Base-by-base conservation (phyloP, 768 basidiomycete genomes). In the Panaeolus cyanescens region DNA sequence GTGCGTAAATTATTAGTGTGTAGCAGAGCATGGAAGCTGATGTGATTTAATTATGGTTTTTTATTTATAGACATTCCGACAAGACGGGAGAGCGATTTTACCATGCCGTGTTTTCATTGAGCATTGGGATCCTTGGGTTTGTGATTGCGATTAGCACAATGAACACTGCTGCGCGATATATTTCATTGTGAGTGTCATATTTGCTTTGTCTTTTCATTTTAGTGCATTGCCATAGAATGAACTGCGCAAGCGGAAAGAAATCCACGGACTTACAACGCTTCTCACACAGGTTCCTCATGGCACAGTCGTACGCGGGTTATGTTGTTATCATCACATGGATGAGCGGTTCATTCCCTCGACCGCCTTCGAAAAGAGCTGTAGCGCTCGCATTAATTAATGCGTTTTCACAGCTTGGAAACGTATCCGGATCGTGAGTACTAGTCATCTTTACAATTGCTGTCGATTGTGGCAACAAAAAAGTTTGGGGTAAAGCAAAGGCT, bases 341-440 rank as follows among this genome's bases (percentile, higher is more conserved):
- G 12, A 82, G 80, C 59, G 77, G 79, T 22, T 78, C 81, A 12
- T 76, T 84, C n/a, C 71, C 79, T 7, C 71, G 85, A 17, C 88
- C 94, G 22, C 82, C 92, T 4, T 85, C 89, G 19, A 96, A 95
- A 74, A 87, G 94, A 5, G 91, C 94, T 2, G 89, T 95, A 19
- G 89, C 89, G 12, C 80, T 96, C 54, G 94, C 93, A 2, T 74
- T 92, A 62, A 85, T 95, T 67, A 94, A 95, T 72, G 85, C 88
- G 36, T 85, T 93, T 68, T 89, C 89, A 7, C 88, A 92, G 68
- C 80, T 93, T 2, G 95, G 95, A 1, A 96, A 96, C 75, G 81
- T 96, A 42, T 77, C 86, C 39, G 94, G 94, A 64, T 88, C 92
- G 79, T 95, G 79, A 77, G 86, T 83, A 45, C 13, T 61, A 28